Conservation (phyloP, 768 basidiomycete species). For the Calocybe gangraenosa region DNA sequence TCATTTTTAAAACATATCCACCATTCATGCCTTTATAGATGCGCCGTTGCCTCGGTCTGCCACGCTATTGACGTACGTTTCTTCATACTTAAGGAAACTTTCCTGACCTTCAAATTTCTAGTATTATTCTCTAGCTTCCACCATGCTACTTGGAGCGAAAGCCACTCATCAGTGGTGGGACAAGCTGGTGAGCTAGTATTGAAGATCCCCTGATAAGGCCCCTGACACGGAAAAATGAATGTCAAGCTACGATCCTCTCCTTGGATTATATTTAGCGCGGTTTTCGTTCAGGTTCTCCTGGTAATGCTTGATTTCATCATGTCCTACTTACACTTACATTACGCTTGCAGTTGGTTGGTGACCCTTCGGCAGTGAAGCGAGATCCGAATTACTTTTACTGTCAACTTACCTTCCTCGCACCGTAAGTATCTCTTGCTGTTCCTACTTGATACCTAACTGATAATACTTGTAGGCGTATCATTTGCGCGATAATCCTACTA, state of each 20-base stretch:
- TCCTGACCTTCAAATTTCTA: background rate
- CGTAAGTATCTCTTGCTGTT: constrained; percentile 7
- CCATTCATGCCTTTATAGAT: background rate
- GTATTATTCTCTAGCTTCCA: background rate
- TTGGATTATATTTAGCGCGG: constrained; percentile 5
- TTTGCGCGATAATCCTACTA: constrained; percentile 6
- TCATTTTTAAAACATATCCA: background rate
- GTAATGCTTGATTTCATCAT: constrained; percentile 1
- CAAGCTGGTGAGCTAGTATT: too few species aligned
- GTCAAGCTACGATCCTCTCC: constrained; percentile 7
- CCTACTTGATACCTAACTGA: background rate
- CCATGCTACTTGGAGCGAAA: background rate
- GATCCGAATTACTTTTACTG: constrained; percentile 16
- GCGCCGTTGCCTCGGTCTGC: background rate
- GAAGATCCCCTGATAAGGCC: too few species aligned
- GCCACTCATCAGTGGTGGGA: too few species aligned
- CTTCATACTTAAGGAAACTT: background rate
- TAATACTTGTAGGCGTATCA: constrained; percentile 2
- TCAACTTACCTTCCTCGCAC: constrained; percentile 9
- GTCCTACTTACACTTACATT: background rate
- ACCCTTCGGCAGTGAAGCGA: constrained; percentile 8
- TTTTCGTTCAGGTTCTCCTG: constrained; percentile 6
- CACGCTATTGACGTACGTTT: background rate
- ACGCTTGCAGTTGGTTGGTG: background rate
- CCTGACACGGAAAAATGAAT: too few species aligned